phyloP scores from a whole-genome alignment of 192 early-diverging fungal species.

The Jimgerdemannia lactiflua region DNA sequence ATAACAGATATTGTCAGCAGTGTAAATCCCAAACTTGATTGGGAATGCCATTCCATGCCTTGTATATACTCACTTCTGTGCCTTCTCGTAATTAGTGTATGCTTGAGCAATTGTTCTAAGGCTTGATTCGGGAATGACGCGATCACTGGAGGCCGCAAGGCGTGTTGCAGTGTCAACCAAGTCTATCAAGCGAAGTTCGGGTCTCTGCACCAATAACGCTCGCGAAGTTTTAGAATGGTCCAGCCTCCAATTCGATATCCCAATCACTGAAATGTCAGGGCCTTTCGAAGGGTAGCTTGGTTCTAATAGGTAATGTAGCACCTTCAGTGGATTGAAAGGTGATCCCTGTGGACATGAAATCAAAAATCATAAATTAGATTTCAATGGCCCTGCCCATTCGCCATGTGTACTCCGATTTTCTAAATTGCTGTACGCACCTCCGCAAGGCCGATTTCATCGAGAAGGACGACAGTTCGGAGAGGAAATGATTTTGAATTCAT shows the following conservation, averaged over 20 bases:
- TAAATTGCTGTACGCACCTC: neutral
- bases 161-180: conserved; percentile 5
- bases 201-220: conserved; percentile 22
- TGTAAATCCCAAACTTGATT: neutral
- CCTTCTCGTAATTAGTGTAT: conserved; percentile 10
- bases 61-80: conserved; percentile 9
- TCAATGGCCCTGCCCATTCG: too few relatives aligned
- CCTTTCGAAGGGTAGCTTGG: neutral
- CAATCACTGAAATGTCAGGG: neutral
- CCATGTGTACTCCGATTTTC: too few relatives aligned
- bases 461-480: neutral
- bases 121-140: neutral
- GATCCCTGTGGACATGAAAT: neutral
- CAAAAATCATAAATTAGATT: too few relatives aligned
- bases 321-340: neutral
- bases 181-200: conserved; percentile 10
- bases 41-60: neutral
- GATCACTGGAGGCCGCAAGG: neutral
- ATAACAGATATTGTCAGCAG: too few relatives aligned
- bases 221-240: conserved; percentile 16
- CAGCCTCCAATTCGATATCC: neutral
- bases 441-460: neutral
- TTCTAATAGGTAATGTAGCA: neutral
- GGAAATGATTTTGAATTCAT: neutral
- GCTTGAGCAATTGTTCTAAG: conserved; percentile 8